These are phyloP conservation scores for Amesomyces nigricolor DNA, from an alignment of 2,329 filamentous ascomycete genomes.

Conservation along the genomic window DNA sequence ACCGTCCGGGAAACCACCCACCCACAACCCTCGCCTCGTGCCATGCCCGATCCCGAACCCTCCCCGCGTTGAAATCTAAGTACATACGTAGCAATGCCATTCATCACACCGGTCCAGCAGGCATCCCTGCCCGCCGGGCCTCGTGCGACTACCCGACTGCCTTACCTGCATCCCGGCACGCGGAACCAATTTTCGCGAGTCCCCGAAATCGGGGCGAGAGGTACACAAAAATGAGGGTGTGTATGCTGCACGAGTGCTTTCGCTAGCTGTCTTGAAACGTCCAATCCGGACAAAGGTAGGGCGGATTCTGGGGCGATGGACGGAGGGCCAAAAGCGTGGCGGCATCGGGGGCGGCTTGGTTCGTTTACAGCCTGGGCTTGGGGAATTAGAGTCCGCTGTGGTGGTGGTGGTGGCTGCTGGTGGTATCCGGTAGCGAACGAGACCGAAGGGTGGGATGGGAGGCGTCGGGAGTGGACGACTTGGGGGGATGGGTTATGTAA, in stretches of 20 bases:
- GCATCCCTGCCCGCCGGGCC: neutral
- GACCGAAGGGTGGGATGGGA: neutral
- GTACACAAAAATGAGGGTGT: neutral
- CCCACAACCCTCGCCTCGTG: no score
- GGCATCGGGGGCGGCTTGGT: neutral
- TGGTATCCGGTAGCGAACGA: no score
- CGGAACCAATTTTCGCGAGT: neutral
- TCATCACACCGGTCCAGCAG: slow-evolving; percentile 6
- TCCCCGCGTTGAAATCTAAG: neutral
- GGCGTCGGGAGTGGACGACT: neutral
- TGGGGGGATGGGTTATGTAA: neutral
- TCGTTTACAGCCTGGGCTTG: neutral
- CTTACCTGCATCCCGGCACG: no score
- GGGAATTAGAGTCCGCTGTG: no score
- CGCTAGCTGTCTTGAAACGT: neutral
- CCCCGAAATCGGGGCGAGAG: neutral
- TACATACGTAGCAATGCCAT: no score
- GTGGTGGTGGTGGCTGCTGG: no score
- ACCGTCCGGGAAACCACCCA: no score
- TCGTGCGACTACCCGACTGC: neutral
- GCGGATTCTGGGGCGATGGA: neutral
- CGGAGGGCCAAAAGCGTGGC: no score
- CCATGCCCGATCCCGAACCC: no score
- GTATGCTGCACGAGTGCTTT: no score
- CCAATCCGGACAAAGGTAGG: neutral